Evolutionary conservation across 139 green algal genomes (phyloP).

Genomic region (Penium margaritaceum): DNA sequence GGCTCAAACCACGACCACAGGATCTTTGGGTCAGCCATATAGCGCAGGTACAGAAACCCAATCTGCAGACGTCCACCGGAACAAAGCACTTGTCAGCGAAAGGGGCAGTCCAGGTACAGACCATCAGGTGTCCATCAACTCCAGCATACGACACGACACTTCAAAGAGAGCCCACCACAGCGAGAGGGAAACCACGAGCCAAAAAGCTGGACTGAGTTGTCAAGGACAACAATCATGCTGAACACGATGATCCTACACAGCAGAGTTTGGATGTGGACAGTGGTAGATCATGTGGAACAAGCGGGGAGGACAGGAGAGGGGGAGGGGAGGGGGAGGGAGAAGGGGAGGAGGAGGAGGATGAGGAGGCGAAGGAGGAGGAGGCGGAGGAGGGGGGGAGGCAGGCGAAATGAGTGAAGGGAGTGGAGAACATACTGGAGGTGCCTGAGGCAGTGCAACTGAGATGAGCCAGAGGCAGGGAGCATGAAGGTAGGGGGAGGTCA

Average conservation of each 20-base stretch:
- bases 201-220: not conserved
- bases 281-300: not conserved
- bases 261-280: not conserved
- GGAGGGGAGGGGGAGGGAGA: not conserved
- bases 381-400: not conserved
- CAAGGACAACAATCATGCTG: not conserved
- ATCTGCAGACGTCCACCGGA: slow-evolving; percentile 70
- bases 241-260: no score
- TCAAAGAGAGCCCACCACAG: no score
- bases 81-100: no score
- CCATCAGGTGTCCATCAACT: no score
- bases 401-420: not conserved
- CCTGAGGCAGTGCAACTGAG: not conserved
- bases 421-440: not conserved
- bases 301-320: not conserved
- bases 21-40: slow-evolving; percentile 72
- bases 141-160: no score
- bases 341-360: not conserved
- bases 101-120: no score
- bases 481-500: not conserved
- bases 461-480: not conserved
- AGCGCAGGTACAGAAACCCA: slow-evolving; percentile 87
- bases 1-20: slow-evolving; percentile 76
- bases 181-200: not conserved
- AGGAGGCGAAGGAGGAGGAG: not conserved